Conservation (phyloP, 2,329 filamentous ascomycete genomes). For the Colletotrichum higginsianum region DNA sequence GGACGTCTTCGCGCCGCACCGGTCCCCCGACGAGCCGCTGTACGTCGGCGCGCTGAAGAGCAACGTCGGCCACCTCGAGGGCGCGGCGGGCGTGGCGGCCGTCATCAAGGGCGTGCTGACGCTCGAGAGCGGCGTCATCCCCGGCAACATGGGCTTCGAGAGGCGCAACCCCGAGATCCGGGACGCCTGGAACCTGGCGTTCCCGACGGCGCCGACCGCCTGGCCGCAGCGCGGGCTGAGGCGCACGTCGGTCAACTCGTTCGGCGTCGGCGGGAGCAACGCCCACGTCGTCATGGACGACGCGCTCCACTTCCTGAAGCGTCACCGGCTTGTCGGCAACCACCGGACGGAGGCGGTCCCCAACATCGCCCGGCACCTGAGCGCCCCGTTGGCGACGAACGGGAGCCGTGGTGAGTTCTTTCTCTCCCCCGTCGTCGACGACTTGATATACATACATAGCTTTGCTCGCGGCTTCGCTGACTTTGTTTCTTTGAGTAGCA, state of each 20-base stretch:
- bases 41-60: conserved; percentile 43
- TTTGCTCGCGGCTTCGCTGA: neutral
- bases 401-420: conserved; percentile 11
- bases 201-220: conserved; percentile 49
- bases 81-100: conserved; percentile 45
- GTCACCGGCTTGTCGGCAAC: conserved; percentile 31
- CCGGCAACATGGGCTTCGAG: conserved; percentile 50
- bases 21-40: conserved; percentile 52
- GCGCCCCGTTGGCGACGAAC: neutral
- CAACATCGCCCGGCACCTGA: neutral
- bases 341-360: conserved; percentile 29
- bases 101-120: conserved; percentile 50
- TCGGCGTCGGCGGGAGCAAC: conserved; percentile 44
- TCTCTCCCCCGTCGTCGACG: rapidly evolving
- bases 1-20: conserved; percentile 57
- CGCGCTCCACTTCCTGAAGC: conserved; percentile 34
- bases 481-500: neutral
- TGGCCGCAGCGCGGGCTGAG: conserved; percentile 55
- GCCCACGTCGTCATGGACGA: conserved; percentile 54
- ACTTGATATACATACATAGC: too few relatives aligned
- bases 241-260: conserved; percentile 68
- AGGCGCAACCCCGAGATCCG: conserved; percentile 50
- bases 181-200: conserved; percentile 46
- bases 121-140: conserved; percentile 52
- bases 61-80: conserved; percentile 50